Base-by-base conservation (phyloP, 305 asterid species). In the Vinca major region DNA sequence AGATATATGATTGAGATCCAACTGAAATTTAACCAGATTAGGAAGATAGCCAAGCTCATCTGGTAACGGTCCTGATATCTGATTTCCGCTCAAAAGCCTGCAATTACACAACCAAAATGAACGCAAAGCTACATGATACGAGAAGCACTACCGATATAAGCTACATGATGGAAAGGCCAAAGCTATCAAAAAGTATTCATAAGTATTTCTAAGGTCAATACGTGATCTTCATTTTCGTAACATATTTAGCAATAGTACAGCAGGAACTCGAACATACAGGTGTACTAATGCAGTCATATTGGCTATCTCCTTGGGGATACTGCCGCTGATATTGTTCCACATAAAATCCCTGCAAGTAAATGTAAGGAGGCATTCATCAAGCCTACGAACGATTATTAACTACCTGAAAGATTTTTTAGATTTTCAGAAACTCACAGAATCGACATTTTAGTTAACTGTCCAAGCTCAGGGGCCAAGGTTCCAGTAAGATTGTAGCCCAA, bases 81-180 rank as follows among this genome's bases (percentile, higher is more conserved):
- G 79, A 77, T 88, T 88, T 66, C 92, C 92, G 56, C 89, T 86
- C 78, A 88, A 60, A 69, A 86, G 91, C 87, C 95, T 87, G 87
- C 41, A 77, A 70, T 40, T 19, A 51, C 50, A 68, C 60, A 75
- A 74, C 33, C 33, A 26, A 26, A 26, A 26, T 26, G 33, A 26
- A 26, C 33, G 33, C 33, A 26, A 26, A 26, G 33, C 33, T 26
- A 26, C 33, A 0, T 0, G 33, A 26, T 26, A 26, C 33, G 33
- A 26, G n/a, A n/a, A n/a, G n/a, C n/a, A n/a, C n/a, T n/a, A n/a
- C n/a, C n/a, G n/a, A n/a, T n/a, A n/a, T n/a, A 26, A 26, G 33
- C 33, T 26, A 26, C 33, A 0, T 0, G 33, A 26, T 26, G n/a
- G n/a, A n/a, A n/a, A 26, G 1, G 33, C 0, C 33, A 26, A 26